Evolutionary conservation across 2,329 filamentous ascomycete species (phyloP).

Genomic region (Fusarium staphyleae): DNA sequence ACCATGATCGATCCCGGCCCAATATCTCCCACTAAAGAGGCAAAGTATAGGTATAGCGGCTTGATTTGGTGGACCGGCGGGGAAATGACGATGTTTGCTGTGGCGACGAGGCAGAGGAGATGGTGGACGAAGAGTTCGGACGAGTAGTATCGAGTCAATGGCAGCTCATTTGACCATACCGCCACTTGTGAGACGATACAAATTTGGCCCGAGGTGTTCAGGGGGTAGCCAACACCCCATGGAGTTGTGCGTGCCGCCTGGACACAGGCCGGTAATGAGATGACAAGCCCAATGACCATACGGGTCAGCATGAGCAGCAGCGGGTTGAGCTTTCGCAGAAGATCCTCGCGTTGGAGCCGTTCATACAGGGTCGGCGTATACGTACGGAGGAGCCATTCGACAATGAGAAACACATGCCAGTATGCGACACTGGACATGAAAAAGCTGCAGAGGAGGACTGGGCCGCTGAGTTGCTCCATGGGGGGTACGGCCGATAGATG

Average conservation of each 20-base stretch:
- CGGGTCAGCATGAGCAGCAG: slow-evolving; percentile 29
- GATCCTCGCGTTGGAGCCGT: slow-evolving; percentile 18
- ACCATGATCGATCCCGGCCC: slow-evolving; percentile 27
- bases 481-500: neutral
- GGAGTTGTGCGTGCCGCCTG: slow-evolving; percentile 30
- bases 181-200: slow-evolving; percentile 38
- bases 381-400: slow-evolving; percentile 19
- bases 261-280: slow-evolving; percentile 30
- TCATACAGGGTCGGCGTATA: slow-evolving; percentile 19
- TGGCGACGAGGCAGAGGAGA: slow-evolving; percentile 33
- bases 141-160: slow-evolving; percentile 18
- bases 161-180: slow-evolving; percentile 36
- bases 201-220: slow-evolving; percentile 32
- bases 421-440: slow-evolving; percentile 29
- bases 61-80: slow-evolving; percentile 38
- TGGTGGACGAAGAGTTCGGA: slow-evolving; percentile 39
- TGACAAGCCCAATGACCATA: slow-evolving; percentile 41
- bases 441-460: slow-evolving; percentile 28
- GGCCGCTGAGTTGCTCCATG: slow-evolving; percentile 23
- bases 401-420: slow-evolving; percentile 28
- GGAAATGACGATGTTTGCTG: slow-evolving; percentile 33
- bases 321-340: slow-evolving; percentile 25
- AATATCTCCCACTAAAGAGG: slow-evolving; percentile 39
- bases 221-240: slow-evolving; percentile 29
- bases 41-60: slow-evolving; percentile 38